Conservation (phyloP, 352 stramenopile genomes). For the Phytophthora foliorum region DNA sequence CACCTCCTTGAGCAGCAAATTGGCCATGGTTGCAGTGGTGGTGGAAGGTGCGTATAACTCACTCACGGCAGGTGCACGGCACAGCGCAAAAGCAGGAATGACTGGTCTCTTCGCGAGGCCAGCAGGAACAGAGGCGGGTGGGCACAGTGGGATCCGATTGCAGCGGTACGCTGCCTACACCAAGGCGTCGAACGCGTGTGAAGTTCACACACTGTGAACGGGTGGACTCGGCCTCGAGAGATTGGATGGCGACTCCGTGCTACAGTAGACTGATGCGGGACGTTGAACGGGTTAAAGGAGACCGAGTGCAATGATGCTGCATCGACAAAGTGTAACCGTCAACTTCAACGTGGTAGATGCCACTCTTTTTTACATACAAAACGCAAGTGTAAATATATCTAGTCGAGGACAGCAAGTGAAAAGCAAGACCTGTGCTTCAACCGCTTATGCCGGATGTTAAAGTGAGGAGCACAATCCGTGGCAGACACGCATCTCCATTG, state of each 20-base stretch:
- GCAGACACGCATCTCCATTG: neutral
- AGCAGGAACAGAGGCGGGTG: neutral
- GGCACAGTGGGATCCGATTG: slow-evolving; percentile 6
- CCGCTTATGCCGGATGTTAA: slow-evolving; percentile 3
- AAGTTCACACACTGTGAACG: too few species aligned
- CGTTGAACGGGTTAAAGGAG: neutral
- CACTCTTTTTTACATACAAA: neutral
- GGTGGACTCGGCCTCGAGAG: neutral
- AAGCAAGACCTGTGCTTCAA: neutral
- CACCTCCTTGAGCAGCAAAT: slow-evolving; percentile 24
- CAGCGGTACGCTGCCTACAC: neutral
- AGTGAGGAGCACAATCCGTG: slow-evolving; percentile 11
- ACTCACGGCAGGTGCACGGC: slow-evolving; percentile 4
- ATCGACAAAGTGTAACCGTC: neutral
- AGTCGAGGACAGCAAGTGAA: slow-evolving; percentile 4
- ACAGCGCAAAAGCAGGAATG: slow-evolving; percentile 25
- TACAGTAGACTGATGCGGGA: neutral
- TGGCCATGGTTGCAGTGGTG: slow-evolving; percentile 10
- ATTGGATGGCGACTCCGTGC: neutral
- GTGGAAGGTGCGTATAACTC: neutral
- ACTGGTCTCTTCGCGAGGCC: neutral
- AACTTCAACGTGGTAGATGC: neutral
- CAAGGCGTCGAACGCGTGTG: neutral
- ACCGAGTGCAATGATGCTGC: neutral
- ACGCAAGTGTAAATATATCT: neutral